Conservation (phyloP, 2,329 filamentous ascomycete species). For the Botrytis paeoniae region DNA sequence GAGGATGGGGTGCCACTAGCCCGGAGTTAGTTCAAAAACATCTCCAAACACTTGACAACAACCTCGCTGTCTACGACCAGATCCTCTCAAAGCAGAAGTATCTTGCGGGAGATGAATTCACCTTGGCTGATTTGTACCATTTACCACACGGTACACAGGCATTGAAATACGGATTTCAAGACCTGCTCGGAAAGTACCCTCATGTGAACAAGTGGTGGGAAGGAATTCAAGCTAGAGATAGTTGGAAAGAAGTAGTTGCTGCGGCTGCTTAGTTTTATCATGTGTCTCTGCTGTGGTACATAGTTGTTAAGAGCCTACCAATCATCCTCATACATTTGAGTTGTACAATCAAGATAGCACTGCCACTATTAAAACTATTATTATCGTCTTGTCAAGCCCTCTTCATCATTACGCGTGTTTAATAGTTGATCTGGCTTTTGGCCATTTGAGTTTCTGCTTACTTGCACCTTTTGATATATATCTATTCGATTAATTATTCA, state of each 20-base stretch:
- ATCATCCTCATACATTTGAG: neutral
- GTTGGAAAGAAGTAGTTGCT: slow-evolving; percentile 18
- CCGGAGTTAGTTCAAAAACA: neutral
- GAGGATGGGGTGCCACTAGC: neutral
- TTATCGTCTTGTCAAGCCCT: neutral
- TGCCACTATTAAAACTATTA: neutral
- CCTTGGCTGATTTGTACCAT: slow-evolving; percentile 28
- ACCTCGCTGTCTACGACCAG: slow-evolving; percentile 25
- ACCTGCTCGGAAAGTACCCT: slow-evolving; percentile 16
- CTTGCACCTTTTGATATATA: neutral
- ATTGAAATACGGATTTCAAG: slow-evolving; percentile 13
- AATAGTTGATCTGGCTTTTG: neutral
- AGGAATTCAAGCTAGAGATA: slow-evolving; percentile 17
- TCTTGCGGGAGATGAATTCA: slow-evolving; percentile 28
- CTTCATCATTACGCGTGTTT: neutral
- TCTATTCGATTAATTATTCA: neutral
- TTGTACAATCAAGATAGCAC: neutral
- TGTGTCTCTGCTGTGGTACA: neutral
- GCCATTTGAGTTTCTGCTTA: neutral
- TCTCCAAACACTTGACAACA: neutral
- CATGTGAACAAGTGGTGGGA: slow-evolving; percentile 17
- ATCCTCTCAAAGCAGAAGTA: slow-evolving; percentile 29
- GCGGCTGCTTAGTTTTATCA: neutral
- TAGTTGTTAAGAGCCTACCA: neutral
- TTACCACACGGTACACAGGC: slow-evolving; percentile 23